phyloP scores from a whole-genome alignment of 768 basidiomycete genomes.

The Psilocybe azurescens region DNA sequence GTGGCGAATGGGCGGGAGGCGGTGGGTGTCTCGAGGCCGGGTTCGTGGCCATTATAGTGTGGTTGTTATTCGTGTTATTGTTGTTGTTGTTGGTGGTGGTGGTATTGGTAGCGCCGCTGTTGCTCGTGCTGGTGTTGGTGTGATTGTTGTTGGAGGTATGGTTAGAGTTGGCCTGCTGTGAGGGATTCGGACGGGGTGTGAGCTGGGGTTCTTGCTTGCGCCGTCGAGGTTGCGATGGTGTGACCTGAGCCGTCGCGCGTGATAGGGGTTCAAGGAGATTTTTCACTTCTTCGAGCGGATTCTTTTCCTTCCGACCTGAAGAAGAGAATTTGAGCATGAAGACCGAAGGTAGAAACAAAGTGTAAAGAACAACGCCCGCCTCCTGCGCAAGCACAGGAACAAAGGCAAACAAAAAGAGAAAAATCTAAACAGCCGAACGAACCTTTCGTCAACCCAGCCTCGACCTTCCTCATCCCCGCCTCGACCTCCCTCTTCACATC shows the following conservation, averaged over 20 bases:
- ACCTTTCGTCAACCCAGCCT: conserved; percentile 34
- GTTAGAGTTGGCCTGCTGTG: conserved; percentile 11
- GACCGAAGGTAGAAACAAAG: too few species aligned
- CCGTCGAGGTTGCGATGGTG: conserved; percentile 25
- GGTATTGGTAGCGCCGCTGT: not conserved
- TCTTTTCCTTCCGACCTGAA: conserved; percentile 53
- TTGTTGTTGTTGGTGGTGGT: conserved; percentile 10
- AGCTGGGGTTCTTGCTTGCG: conserved; percentile 30
- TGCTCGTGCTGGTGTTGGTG: not conserved
- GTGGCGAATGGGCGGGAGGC: not conserved
- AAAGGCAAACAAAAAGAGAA: too few species aligned
- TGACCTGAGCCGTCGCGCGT: conserved; percentile 32
- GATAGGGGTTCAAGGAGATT: conserved; percentile 63
- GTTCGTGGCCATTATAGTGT: not conserved
- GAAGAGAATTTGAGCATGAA: not conserved
- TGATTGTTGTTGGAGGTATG: conserved; percentile 7
- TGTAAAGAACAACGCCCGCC: too few species aligned
- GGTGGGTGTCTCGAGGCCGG: conserved; percentile 58
- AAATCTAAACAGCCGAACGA: conserved; percentile 19
- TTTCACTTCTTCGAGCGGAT: conserved; percentile 78
- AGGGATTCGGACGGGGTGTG: conserved; percentile 34
- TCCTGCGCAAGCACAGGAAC: too few species aligned
- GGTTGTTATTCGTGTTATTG: not conserved
- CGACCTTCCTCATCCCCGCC: conserved; percentile 49
- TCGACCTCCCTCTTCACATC: conserved; percentile 54